Evolutionary conservation across 106 monocot genomes (phyloP).

Genomic region (Dendrobium chrysotoxum): DNA sequence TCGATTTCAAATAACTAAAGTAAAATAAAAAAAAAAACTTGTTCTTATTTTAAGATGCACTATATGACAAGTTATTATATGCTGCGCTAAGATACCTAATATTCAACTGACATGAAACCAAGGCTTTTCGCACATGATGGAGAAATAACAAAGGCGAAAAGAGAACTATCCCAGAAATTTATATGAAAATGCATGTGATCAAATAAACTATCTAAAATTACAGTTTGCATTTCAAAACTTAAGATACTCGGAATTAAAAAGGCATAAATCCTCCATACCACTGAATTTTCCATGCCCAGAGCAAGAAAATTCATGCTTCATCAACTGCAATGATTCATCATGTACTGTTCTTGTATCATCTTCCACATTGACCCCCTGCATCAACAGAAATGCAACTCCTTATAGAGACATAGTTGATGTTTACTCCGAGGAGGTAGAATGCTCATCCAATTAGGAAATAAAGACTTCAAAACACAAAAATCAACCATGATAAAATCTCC

Average conservation of each 20-base stretch:
- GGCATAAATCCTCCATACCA: slow-evolving; percentile 33
- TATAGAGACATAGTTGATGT: background rate
- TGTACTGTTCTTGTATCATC: slow-evolving; percentile 23
- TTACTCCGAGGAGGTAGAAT: background rate
- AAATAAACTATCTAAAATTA: background rate
- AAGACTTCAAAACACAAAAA: background rate
- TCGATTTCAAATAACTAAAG: background rate
- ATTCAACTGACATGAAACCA: background rate
- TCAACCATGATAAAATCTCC: background rate
- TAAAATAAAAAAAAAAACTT: background rate
- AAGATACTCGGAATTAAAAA: background rate
- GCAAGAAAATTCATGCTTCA: slow-evolving; percentile 53
- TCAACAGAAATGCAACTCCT: background rate
- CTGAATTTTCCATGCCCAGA: slow-evolving; percentile 74
- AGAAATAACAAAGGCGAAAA: background rate
- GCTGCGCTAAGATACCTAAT: background rate
- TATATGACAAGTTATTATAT: background rate
- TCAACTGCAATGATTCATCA: slow-evolving; percentile 34
- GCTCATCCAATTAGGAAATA: background rate
- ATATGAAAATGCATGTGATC: background rate
- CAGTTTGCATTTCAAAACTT: background rate
- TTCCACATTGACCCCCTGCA: slow-evolving; percentile 50
- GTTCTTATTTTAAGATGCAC: background rate
- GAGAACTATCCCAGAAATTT: background rate
- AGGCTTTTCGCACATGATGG: background rate